Percentiles rank a stretch among this genome's conserved stretches.
Evolutionary conservation across 768 basidiomycete genomes (phyloP).

Genomic region (Phanerodontia chrysosporium): DNA sequence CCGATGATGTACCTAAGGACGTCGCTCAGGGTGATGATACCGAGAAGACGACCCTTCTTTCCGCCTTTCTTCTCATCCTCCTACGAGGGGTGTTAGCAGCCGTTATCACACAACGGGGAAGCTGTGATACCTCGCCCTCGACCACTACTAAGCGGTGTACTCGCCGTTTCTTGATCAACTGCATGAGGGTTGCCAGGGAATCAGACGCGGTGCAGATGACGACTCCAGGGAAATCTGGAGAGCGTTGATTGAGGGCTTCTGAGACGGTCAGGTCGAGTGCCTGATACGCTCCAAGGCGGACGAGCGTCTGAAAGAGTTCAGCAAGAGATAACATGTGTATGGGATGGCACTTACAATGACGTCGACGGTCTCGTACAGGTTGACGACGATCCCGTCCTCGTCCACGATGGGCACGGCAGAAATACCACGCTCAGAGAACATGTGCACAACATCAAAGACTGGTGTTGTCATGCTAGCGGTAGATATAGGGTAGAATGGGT

Average conservation of each 20-base stretch:
- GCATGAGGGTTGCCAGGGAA: conserved; percentile 84
- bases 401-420: conserved; percentile 97
- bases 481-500: conserved; percentile 85
- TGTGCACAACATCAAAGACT: conserved; percentile 97
- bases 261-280: conserved; percentile 92
- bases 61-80: conserved; percentile 79
- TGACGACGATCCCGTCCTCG: conserved; percentile 86
- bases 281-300: conserved; percentile 91
- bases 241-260: conserved; percentile 87
- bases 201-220: conserved; percentile 93
- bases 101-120: too few relatives aligned
- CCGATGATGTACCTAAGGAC: conserved; percentile 79
- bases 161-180: conserved; percentile 87
- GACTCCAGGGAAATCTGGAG: conserved; percentile 94
- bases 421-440: conserved; percentile 94
- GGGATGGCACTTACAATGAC: conserved; percentile 70
- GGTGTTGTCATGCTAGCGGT: conserved; percentile 88
- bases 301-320: conserved; percentile 85
- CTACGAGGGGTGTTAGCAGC: conserved; percentile 32
- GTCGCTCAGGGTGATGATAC: conserved; percentile 86
- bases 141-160: conserved; percentile 95
- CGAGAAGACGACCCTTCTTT: conserved; percentile 77
- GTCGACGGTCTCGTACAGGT: conserved; percentile 98
- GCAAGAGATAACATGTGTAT: not conserved
- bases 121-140: conserved; percentile 83